Evolutionary conservation across 2,329 filamentous ascomycete species (phyloP), one percentile per base, ranked within the genome.

Genomic region (Metarhizium album): DNA sequence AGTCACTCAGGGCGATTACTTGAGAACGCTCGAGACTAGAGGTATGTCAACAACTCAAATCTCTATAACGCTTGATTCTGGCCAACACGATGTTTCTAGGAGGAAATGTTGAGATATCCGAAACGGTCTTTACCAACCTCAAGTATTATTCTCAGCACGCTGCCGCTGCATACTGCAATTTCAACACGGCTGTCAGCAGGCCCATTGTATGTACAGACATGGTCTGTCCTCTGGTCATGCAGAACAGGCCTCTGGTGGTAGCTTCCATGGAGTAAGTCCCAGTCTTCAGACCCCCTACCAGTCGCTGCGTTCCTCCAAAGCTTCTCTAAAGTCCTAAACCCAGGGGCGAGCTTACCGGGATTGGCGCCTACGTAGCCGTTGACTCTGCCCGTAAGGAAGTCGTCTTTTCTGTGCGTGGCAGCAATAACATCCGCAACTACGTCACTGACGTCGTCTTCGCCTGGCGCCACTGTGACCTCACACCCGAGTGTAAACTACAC

Each of bases 341-440:
- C 46, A 76, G 72, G 23, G 74, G 70, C 6, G 45, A 53, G 9
- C 31, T 58, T 24, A 72, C 74, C 2, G 74, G 74, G 52, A 69
- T 75, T 43, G 64, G 71, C 35, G 78, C 74, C 51, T 77, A 76
- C 52, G 69, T 81, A 22, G 71, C 74, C 24, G 64, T 72, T 22
- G 79, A 83, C 60, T 55, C 67, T 18, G 61, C 60, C 23, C 72
- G 70, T 55, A 57, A 70, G 50, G 68, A 78, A 52, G 79, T 86
- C 53, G 76, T 86, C 46, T 62, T 84, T 42, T 71, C 79, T 31
- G 72, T 83, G 66, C 76, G 80, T 40, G 83, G 84, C 56, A 78
- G 75, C 47, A 64, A 65, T 53, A 79, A 76, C 42, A 57, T 83
- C 53, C 73, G 74, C 48, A 86, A 86, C 71, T 84, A 74, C 73